Evolutionary conservation across 116 monocot species (phyloP).

Genomic region (Dioscorea cayenensis): DNA sequence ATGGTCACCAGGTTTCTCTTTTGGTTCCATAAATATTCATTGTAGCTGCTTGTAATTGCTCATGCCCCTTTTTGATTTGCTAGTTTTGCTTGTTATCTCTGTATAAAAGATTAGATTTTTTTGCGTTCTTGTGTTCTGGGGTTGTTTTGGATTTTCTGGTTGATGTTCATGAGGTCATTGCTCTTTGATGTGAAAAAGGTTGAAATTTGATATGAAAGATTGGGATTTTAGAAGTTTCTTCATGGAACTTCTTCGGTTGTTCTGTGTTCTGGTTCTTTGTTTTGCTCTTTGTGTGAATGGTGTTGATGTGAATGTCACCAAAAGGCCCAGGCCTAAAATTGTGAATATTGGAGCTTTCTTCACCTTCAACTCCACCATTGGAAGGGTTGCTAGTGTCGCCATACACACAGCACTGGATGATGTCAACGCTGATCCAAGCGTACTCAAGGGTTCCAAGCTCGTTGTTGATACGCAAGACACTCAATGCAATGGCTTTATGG

Average conservation of each 20-base stretch:
- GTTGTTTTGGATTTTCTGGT: no score
- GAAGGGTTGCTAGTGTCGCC: slow-evolving; percentile 53
- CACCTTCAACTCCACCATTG: slow-evolving; percentile 52
- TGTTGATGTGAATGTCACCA: slow-evolving; percentile 14
- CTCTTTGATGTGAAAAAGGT: no score
- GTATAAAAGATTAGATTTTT: no score
- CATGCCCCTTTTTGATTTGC: no score
- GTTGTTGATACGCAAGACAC: slow-evolving; percentile 42
- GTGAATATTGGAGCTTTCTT: slow-evolving; percentile 62
- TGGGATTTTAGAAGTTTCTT: no score
- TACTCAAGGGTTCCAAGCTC: slow-evolving; percentile 43
- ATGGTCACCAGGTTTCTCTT: no score
- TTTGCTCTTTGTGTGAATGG: slow-evolving; percentile 15
- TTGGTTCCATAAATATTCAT: no score
- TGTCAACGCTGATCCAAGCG: slow-evolving; percentile 43
- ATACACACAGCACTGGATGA: slow-evolving; percentile 41
- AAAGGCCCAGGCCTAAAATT: slow-evolving; percentile 20
- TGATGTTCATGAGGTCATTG: no score
- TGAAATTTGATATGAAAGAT: no score
- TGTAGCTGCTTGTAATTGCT: no score
- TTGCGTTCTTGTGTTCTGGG: no score
- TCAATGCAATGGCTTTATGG: slow-evolving; percentile 30
- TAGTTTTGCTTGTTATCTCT: no score
- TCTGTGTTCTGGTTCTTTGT: slow-evolving; percentile 12
- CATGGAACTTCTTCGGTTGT: not conserved